A percentile compares a stretch with the other conserved stretches of the same genome.
Evolutionary conservation across 495 filamentous ascomycete species (phyloP).

Genomic region (Cenococcum geophilum): DNA sequence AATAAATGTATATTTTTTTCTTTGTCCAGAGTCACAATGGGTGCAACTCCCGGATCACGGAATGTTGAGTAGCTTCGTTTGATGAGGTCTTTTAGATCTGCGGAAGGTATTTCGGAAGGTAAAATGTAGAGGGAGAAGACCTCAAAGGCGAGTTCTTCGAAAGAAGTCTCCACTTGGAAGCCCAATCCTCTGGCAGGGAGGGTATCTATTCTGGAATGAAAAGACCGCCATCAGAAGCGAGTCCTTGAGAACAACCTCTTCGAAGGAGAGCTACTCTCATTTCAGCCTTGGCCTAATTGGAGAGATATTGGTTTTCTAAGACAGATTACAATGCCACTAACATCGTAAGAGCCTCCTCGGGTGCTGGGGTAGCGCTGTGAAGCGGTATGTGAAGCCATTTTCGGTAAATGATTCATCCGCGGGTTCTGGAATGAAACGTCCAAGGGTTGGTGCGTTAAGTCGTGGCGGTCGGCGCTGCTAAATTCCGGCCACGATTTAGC

Average conservation of each 20-base stretch:
- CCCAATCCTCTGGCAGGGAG: conserved; percentile 54
- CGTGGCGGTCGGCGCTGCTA: no score
- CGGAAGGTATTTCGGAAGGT: conserved; percentile 66
- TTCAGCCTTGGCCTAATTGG: conserved; percentile 8
- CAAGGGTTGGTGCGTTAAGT: no score
- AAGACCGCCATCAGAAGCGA: conserved; percentile 81
- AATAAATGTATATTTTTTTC: conserved; percentile 71
- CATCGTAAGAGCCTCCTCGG: conserved; percentile 70
- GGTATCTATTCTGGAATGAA: conserved; percentile 86
- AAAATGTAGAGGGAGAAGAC: conserved; percentile 79
- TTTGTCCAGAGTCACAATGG: conserved; percentile 59
- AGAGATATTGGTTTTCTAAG: background rate
- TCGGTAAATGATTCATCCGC: background rate
- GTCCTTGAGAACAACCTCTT: conserved; percentile 86
- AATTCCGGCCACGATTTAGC: no score
- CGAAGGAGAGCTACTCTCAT: conserved; percentile 68
- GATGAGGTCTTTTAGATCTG: conserved; percentile 77
- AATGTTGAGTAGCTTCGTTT: conserved; percentile 78
- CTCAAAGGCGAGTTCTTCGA: conserved; percentile 69
- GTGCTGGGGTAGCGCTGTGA: conserved; percentile 80
- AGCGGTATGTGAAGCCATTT: conserved; percentile 44
- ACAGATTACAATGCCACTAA: conserved; percentile 40
- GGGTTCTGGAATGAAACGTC: background rate
- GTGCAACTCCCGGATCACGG: conserved; percentile 65
- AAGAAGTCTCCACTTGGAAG: conserved; percentile 62